Conservation (phyloP, 768 basidiomycete species). For the Boletus sp. region DNA sequence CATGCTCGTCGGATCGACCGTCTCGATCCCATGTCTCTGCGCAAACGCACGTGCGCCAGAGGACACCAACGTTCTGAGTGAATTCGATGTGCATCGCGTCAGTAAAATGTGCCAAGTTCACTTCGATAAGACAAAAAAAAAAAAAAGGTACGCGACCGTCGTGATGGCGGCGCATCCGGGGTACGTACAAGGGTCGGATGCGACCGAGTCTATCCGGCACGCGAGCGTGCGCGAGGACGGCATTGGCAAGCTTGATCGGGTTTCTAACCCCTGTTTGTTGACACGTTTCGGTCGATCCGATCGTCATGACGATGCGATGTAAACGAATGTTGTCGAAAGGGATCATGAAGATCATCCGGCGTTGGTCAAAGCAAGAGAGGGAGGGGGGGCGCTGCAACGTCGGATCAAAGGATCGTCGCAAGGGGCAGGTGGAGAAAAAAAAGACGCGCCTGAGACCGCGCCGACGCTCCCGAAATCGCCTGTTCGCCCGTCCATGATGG, state of each 20-base stretch:
- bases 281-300: neutral
- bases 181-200: constrained; percentile 62
- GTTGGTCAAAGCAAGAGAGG: neutral
- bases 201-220: constrained; percentile 53
- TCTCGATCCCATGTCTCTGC: constrained; percentile 22
- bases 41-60: constrained; percentile 62
- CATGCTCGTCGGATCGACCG: constrained; percentile 44
- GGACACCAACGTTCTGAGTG: constrained; percentile 55
- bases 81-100: neutral
- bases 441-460: constrained; percentile 57
- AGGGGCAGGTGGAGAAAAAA: neutral
- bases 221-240: constrained; percentile 52
- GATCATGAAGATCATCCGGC: neutral
- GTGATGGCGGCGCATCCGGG: too few species aligned
- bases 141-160: neutral
- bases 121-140: neutral
- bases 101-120: neutral
- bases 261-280: constrained; percentile 57
- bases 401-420: neutral
- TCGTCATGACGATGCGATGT: neutral
- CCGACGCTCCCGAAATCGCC: constrained; percentile 69
- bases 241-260: constrained; percentile 60
- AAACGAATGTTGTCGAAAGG: neutral
- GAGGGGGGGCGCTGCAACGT: neutral
- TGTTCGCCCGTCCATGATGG: constrained; percentile 55